These are phyloP conservation scores for Cadophora malorum DNA, from an alignment of 2,329 filamentous ascomycete genomes.

Conservation along the genomic window DNA sequence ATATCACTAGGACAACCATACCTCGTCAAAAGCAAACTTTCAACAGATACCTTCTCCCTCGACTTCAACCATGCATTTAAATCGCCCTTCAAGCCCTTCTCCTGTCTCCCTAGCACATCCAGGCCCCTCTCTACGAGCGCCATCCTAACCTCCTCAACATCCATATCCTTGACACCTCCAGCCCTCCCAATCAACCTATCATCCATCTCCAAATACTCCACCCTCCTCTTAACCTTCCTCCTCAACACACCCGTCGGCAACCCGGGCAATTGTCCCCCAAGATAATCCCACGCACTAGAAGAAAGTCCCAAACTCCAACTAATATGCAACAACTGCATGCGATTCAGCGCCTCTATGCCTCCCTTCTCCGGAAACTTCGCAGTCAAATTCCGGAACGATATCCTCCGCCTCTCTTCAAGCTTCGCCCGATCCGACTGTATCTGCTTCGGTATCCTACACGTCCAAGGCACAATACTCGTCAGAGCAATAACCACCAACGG, in stretches of 20 bases:
- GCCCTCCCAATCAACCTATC: conserved; percentile 70
- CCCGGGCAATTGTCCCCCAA: conserved; percentile 46
- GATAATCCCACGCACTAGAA: conserved; percentile 51
- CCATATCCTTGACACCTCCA: conserved; percentile 66
- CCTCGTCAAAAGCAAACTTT: conserved; percentile 47
- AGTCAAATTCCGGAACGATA: conserved; percentile 54
- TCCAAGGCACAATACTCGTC: conserved; percentile 74
- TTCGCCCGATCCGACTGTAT: conserved; percentile 61
- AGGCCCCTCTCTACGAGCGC: conserved; percentile 76
- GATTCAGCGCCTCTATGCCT: conserved; percentile 44
- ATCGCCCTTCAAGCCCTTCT: conserved; percentile 47
- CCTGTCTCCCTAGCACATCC: conserved; percentile 54
- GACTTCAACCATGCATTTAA: conserved; percentile 50
- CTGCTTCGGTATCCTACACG: conserved; percentile 84
- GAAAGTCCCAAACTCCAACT: conserved; percentile 49
- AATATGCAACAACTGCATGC: conserved; percentile 50
- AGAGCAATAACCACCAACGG: conserved; percentile 78
- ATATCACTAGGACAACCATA: conserved; percentile 27
- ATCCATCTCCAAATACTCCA: conserved; percentile 72
- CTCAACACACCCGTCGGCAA: conserved; percentile 59
- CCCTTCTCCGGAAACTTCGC: conserved; percentile 35
- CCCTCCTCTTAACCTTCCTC: conserved; percentile 57
- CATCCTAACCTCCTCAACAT: conserved; percentile 68
- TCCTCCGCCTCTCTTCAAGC: conserved; percentile 58
- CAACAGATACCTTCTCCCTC: conserved; percentile 43